Evolutionary conservation across 345 rosid species (phyloP), one percentile per base, ranked within the genome.

Genomic region (Camelina hispida): DNA sequence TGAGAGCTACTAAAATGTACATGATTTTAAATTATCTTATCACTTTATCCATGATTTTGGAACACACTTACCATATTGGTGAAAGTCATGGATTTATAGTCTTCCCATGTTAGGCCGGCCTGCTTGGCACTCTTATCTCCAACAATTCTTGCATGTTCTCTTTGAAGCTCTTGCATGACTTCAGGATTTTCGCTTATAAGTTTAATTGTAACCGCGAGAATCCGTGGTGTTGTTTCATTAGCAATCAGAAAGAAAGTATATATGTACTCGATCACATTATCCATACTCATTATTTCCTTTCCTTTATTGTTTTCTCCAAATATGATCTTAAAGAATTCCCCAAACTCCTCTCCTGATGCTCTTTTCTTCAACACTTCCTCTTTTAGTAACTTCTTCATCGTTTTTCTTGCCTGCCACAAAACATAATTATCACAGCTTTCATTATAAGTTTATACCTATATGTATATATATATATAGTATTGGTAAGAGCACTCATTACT

Each of bases 71-170:
- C 78, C 78, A 74, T 74, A 1, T 66, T 66, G 25, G 78, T 74
- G 67, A 66, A 74, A n/a, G 72, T 66, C 78, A 74, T 74, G 32
- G 78, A 74, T 23, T 66, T 57, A 57, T 74, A 66, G 1, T 74
- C 66, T 66, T 74, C 66, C 78, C 78, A 66, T 64, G 72, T 55
- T 32, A 74, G n/a, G 12, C 17, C 15, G 0, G 23, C 28, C 42
- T 66, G 57, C 40, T 65, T 44, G 50, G 9, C 16, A 28, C 4
- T 28, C 50, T 2, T 53, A 8, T 7, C 4, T 3, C 4, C 4
- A 7, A 15, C 4, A 23, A 66, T 47, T 55, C 7, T 8, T 5
- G 17, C 78, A 74, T 74, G 78, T 42, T 74, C 72, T 66, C 51
- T 74, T 0, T 56, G 35, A 4, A 74, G n/a, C 61, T 65, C 78